Conservation (phyloP, 305 asterid species). For the Rubia balearica region DNA sequence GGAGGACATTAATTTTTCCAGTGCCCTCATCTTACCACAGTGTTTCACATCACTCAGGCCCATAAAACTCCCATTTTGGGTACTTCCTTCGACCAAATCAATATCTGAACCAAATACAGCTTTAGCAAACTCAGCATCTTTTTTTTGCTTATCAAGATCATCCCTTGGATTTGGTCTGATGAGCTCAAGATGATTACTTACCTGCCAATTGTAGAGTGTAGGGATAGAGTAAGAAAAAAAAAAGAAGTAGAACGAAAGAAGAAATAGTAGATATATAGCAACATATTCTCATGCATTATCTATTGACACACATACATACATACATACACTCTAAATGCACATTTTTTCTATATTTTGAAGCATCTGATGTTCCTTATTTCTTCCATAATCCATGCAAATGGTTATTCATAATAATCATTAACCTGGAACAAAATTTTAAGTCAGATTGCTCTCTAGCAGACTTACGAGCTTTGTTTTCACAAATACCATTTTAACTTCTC, state of each 20-base stretch:
- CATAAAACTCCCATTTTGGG: constrained; percentile 76
- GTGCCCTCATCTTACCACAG: constrained; percentile 94
- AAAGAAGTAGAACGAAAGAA: background rate
- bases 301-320: background rate
- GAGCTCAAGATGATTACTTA: constrained; percentile 95
- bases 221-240: constrained; percentile 12
- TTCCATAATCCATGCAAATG: background rate
- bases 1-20: constrained; percentile 71
- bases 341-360: background rate
- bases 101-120: constrained; percentile 62
- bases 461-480: background rate
- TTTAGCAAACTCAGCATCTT: constrained; percentile 73
- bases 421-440: background rate
- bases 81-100: constrained; percentile 71
- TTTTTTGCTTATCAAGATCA: constrained; percentile 71
- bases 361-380: background rate
- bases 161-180: constrained; percentile 86
- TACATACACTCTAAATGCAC: background rate
- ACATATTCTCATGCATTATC: background rate
- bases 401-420: background rate
- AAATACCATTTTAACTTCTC: background rate
- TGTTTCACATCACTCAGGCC: constrained; percentile 80
- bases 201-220: constrained; percentile 27
- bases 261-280: background rate
- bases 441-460: background rate